Evolutionary conservation across 371 early-diverging fungal genomes (phyloP).

Genomic region (Rhizomucor pusillus): DNA sequence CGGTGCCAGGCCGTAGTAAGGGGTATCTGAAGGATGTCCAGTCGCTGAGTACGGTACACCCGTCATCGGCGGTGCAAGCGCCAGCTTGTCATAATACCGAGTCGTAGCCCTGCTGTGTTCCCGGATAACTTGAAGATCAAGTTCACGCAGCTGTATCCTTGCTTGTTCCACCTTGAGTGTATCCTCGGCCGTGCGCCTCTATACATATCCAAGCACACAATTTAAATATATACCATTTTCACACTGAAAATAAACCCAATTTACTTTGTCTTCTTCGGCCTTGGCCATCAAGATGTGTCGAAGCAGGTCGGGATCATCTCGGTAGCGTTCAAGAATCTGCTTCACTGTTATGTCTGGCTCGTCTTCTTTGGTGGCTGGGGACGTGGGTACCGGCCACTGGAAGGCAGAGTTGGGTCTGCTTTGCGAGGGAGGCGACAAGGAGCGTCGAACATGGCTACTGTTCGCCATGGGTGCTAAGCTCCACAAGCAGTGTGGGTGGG

Average conservation of each 20-base stretch:
- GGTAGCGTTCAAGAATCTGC: slow-evolving; percentile 43
- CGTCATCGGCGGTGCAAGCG: neutral
- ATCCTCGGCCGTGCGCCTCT: slow-evolving; percentile 28
- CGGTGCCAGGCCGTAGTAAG: slow-evolving; percentile 16
- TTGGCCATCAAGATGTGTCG: slow-evolving; percentile 46
- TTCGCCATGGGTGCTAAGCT: no score
- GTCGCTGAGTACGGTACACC: neutral
- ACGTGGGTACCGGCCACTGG: slow-evolving; percentile 25
- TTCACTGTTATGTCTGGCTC: slow-evolving; percentile 32
- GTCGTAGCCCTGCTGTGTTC: slow-evolving; percentile 21
- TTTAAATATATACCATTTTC: neutral
- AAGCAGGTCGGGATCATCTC: slow-evolving; percentile 37
- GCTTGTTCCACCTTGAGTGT: slow-evolving; percentile 36
- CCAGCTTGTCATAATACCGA: slow-evolving; percentile 1
- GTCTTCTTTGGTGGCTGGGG: slow-evolving; percentile 2
- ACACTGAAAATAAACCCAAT: no score
- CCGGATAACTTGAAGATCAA: slow-evolving; percentile 35
- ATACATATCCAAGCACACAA: neutral
- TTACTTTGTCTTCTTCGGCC: slow-evolving; percentile 54
- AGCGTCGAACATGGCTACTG: no score
- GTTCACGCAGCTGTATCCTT: slow-evolving; percentile 26
- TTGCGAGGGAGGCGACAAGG: no score
- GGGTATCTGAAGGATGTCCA: slow-evolving; percentile 1
- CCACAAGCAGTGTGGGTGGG: no score
- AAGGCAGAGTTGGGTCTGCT: slow-evolving; percentile 15